These are phyloP conservation scores for Bruguiera parviflora DNA, from an alignment of 345 rosid genomes.

Conservation along the genomic window DNA sequence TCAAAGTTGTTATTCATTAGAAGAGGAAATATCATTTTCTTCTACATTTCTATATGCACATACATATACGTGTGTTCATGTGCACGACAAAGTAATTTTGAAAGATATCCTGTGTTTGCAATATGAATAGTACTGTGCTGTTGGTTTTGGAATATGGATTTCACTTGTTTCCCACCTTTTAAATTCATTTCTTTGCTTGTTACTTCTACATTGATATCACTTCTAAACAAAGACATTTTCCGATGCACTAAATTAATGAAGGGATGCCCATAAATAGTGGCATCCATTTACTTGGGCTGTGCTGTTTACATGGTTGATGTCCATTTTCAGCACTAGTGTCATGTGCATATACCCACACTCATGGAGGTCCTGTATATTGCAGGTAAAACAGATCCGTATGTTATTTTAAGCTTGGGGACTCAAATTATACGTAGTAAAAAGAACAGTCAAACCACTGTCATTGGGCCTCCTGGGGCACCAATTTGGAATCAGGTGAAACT, in stretches of 20 bases:
- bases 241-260: too few species aligned
- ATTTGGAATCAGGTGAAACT: constrained; percentile 94
- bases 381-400: constrained; percentile 99
- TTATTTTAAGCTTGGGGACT: constrained; percentile 72
- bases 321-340: neutral
- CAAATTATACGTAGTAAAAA: constrained; percentile 90
- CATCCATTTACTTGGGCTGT: too few species aligned
- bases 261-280: too few species aligned
- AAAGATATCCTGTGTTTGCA: neutral
- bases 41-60: neutral
- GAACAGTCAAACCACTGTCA: constrained; percentile 95
- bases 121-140: neutral
- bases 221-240: too few species aligned
- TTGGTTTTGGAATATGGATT: neutral
- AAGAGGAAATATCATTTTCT: neutral
- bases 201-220: too few species aligned
- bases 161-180: too few species aligned
- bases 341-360: constrained; percentile 6
- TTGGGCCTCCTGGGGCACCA: constrained; percentile 92
- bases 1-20: too few species aligned
- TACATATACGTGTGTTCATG: neutral
- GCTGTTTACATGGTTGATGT: too few species aligned
- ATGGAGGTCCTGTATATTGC: constrained; percentile 18
- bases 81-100: neutral
- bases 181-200: too few species aligned